phyloP scores from a whole-genome alignment of 768 basidiomycete genomes.

The Suillus subaureus region DNA sequence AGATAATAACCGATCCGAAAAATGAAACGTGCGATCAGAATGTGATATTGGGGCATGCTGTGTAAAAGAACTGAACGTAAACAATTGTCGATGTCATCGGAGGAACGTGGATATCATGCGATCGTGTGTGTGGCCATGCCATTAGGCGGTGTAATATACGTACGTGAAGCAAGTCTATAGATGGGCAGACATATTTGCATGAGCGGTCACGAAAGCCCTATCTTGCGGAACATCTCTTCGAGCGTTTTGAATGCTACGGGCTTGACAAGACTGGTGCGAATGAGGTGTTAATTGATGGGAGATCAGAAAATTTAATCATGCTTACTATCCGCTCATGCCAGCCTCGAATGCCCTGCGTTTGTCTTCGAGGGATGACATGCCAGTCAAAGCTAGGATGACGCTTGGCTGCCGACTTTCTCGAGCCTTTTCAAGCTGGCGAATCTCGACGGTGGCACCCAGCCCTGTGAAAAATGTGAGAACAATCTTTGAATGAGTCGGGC shows the following conservation, averaged over 20 bases:
- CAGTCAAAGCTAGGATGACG: slow-evolving; percentile 86
- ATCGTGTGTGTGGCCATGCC: slow-evolving; percentile 8
- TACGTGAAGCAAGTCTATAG: slow-evolving; percentile 7
- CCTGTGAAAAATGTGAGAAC: slow-evolving; percentile 42
- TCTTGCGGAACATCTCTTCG: slow-evolving; percentile 78
- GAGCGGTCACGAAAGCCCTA: slow-evolving; percentile 51
- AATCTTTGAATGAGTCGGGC: background rate
- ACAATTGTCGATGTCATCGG: background rate
- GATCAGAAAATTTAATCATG: slow-evolving; percentile 27
- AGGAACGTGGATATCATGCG: slow-evolving; percentile 3
- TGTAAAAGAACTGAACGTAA: background rate
- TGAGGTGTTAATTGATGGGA: background rate
- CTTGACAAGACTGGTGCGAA: slow-evolving; percentile 73
- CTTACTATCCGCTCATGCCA: slow-evolving; percentile 92
- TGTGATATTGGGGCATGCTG: background rate
- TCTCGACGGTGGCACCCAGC: slow-evolving; percentile 80
- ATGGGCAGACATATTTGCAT: background rate
- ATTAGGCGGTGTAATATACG: slow-evolving; percentile 4
- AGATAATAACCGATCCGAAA: background rate
- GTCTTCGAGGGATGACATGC: slow-evolving; percentile 92
- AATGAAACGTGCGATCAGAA: slow-evolving; percentile 4
- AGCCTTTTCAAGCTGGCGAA: slow-evolving; percentile 70
- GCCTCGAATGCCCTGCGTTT: slow-evolving; percentile 89
- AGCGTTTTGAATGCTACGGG: slow-evolving; percentile 94
- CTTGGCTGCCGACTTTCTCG: slow-evolving; percentile 36